A percentile compares a stretch with the other conserved stretches of the same genome.
Conservation (phyloP, 352 stramenopile species). For the Phytophthora gonapodyides region DNA sequence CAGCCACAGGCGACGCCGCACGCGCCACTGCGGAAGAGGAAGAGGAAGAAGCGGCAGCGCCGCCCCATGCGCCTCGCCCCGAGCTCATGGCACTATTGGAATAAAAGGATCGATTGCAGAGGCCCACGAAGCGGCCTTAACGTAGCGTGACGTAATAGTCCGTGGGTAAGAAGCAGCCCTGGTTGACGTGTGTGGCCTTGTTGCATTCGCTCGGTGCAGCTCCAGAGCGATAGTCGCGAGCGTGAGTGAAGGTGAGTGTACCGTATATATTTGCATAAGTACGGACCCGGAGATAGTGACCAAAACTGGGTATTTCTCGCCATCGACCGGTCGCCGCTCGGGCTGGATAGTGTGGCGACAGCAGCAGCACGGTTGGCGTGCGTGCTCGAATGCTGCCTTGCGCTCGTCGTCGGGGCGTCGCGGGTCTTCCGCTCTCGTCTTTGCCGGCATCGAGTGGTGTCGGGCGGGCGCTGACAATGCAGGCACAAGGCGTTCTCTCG, state of each 20-base stretch:
- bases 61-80: conserved; percentile 16
- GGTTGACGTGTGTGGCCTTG: conserved; percentile 23
- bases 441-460: conserved; percentile 8
- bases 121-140: neutral
- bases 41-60: neutral
- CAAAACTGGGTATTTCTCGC: too few relatives aligned
- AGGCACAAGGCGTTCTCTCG: conserved; percentile 7
- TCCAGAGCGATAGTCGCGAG: too few relatives aligned
- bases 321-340: neutral
- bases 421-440: conserved; percentile 5
- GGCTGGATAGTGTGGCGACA: conserved; percentile 14
- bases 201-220: conserved; percentile 1
- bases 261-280: too few relatives aligned
- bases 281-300: too few relatives aligned
- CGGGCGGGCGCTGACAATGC: too few relatives aligned
- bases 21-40: conserved; percentile 13
- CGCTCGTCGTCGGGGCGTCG: conserved; percentile 11
- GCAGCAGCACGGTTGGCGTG: neutral
- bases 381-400: conserved; percentile 1
- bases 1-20: conserved; percentile 28
- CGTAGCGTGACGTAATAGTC: conserved; percentile 19
- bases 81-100: conserved; percentile 25
- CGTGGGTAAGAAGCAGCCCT: conserved; percentile 10
- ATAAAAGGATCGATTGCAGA: conserved; percentile 7
- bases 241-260: conserved; percentile 13